phyloP scores from a whole-genome alignment of 208 protist species.

The Naegleria fowleri region DNA sequence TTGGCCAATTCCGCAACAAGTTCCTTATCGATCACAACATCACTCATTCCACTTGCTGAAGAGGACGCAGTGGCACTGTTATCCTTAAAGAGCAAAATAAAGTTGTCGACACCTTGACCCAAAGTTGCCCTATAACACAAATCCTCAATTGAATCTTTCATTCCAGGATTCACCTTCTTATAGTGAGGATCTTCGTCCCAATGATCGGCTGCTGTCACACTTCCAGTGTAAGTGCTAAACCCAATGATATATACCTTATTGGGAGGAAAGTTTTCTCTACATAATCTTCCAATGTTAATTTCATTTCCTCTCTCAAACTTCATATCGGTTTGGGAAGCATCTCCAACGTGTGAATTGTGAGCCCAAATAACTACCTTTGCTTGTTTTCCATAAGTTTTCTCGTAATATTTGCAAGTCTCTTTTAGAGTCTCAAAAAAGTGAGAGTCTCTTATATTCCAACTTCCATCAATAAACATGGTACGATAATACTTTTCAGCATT shows the following conservation, averaged over 20 bases:
- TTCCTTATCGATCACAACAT: neutral
- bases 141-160: slow-evolving; percentile 11
- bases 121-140: slow-evolving; percentile 20
- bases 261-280: slow-evolving; percentile 30
- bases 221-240: slow-evolving; percentile 36
- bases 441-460: slow-evolving; percentile 24
- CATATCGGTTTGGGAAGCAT: slow-evolving; percentile 27
- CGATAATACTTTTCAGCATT: neutral
- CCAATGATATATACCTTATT: slow-evolving; percentile 32
- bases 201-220: slow-evolving; percentile 32
- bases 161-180: neutral
- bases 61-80: neutral
- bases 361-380: slow-evolving; percentile 34
- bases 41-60: neutral
- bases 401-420: neutral
- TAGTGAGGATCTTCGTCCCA: slow-evolving; percentile 28
- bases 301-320: neutral
- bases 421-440: neutral
- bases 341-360: slow-evolving; percentile 41
- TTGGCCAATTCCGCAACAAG: neutral
- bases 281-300: neutral
- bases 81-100: neutral
- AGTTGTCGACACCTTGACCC: neutral
- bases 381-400: neutral
- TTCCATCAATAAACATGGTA: neutral